Conservation (phyloP, 306 rosid species). For the Betula pendula region DNA sequence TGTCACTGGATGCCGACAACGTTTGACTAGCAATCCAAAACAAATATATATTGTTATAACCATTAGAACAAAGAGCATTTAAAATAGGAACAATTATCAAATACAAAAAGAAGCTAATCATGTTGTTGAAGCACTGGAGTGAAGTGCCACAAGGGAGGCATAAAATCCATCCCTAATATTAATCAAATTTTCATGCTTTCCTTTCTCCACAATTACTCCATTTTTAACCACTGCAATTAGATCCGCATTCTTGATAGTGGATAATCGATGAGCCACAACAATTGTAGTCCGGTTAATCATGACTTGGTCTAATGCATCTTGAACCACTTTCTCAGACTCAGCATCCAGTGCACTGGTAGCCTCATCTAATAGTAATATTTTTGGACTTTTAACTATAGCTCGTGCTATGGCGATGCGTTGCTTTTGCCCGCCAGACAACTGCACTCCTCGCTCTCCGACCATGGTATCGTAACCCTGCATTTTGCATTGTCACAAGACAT, state of each 20-base stretch:
- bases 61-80: too few relatives aligned
- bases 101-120: not conserved
- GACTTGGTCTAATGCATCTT: slow-evolving; percentile 62
- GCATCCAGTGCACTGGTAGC: slow-evolving; percentile 86
- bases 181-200: slow-evolving; percentile 46
- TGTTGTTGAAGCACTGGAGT: slow-evolving; percentile 26
- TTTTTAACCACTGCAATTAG: slow-evolving; percentile 57
- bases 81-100: not conserved
- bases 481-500: not conserved
- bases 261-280: slow-evolving; percentile 69
- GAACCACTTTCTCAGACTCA: slow-evolving; percentile 70
- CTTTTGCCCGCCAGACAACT: slow-evolving; percentile 66
- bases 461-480: slow-evolving; percentile 59
- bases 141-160: slow-evolving; percentile 50
- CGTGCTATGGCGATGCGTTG: slow-evolving; percentile 71
- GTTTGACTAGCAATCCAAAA: too few relatives aligned
- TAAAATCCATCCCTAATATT: slow-evolving; percentile 37
- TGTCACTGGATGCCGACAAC: not conserved
- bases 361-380: slow-evolving; percentile 63
- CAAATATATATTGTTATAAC: too few relatives aligned
- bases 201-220: slow-evolving; percentile 58
- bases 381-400: slow-evolving; percentile 63
- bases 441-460: slow-evolving; percentile 63
- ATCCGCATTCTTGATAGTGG: slow-evolving; percentile 65
- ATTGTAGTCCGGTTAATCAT: slow-evolving; percentile 61